Percentiles rank a stretch among this genome's conserved stretches.
Evolutionary conservation across 148 eudicot genomes (phyloP).

Genomic region (Nyssa sinensis): DNA sequence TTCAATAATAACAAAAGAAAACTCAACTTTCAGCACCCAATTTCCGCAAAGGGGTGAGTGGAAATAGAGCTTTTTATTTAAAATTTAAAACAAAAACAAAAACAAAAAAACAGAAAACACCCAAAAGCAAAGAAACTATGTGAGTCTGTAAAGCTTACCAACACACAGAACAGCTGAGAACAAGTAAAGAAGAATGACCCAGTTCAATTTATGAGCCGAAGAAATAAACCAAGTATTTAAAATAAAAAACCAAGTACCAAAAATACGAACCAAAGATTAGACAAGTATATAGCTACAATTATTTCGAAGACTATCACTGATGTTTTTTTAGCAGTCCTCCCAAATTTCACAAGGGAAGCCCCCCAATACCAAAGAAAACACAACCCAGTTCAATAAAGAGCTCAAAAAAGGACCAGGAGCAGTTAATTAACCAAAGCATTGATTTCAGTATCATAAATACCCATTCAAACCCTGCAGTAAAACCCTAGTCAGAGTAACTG

Average conservation of each 20-base stretch:
- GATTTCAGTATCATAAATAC: slow-evolving; percentile 58
- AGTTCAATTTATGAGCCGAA: slow-evolving; percentile 44
- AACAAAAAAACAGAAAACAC: neutral
- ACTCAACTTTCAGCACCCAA: neutral
- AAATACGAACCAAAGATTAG: slow-evolving; percentile 25
- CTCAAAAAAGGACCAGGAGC: slow-evolving; percentile 31
- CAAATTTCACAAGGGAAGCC: slow-evolving; percentile 25
- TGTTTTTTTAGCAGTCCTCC: slow-evolving; percentile 15
- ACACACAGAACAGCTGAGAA: neutral
- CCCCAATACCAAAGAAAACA: slow-evolving; percentile 32
- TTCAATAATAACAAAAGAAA: neutral
- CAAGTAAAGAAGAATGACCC: slow-evolving; percentile 22
- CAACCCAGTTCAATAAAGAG: slow-evolving; percentile 40
- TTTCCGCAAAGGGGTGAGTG: neutral
- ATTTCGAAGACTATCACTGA: slow-evolving; percentile 21
- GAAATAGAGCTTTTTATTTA: neutral
- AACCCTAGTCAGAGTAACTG: slow-evolving; percentile 54
- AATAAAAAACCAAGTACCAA: slow-evolving; percentile 30
- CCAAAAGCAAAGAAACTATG: neutral
- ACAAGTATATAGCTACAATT: slow-evolving; percentile 22
- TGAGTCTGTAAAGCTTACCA: neutral
- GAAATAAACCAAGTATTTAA: slow-evolving; percentile 38
- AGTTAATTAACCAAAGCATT: slow-evolving; percentile 50
- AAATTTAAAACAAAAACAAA: neutral
- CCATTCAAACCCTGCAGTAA: slow-evolving; percentile 30